Percentiles rank a stretch among this genome's conserved stretches.
These are phyloP conservation scores for Oryza officinalis DNA, from an alignment of 176 grass and related monocot genomes.

Conservation along the genomic window DNA sequence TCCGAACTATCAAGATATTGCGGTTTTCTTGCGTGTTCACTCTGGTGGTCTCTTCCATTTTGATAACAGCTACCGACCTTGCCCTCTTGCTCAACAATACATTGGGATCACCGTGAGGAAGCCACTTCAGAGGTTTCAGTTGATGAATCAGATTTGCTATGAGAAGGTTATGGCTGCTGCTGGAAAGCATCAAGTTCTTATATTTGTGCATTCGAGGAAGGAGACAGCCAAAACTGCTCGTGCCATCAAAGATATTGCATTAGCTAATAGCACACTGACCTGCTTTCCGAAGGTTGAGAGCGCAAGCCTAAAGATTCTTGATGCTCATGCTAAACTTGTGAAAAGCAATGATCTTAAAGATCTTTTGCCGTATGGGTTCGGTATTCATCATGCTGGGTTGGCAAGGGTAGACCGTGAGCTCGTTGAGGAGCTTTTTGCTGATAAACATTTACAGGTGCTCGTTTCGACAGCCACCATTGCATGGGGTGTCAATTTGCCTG, in stretches of 20 bases:
- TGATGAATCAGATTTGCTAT: slow-evolving; percentile 98
- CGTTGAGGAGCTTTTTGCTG: slow-evolving; percentile 82
- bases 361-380: slow-evolving; percentile 89
- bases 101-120: slow-evolving; percentile 94
- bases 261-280: slow-evolving; percentile 72
- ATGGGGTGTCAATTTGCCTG: slow-evolving; percentile 94
- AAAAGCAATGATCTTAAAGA: slow-evolving; percentile 95
- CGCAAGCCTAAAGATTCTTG: slow-evolving; percentile 84
- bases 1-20: slow-evolving; percentile 88
- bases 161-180: slow-evolving; percentile 86
- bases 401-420: slow-evolving; percentile 77
- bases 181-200: slow-evolving; percentile 94
- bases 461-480: slow-evolving; percentile 92
- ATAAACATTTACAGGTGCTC: slow-evolving; percentile 86
- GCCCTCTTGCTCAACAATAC: slow-evolving; percentile 91
- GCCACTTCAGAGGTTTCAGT: slow-evolving; percentile 82
- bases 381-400: slow-evolving; percentile 96
- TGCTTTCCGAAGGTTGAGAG: slow-evolving; percentile 84
- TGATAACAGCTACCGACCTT: slow-evolving; percentile 92
- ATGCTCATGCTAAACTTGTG: slow-evolving; percentile 75
- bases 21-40: slow-evolving; percentile 69
- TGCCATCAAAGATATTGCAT: slow-evolving; percentile 83
- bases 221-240: slow-evolving; percentile 88
- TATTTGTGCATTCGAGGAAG: slow-evolving; percentile 98
- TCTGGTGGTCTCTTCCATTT: slow-evolving; percentile 78